Evolutionary conservation across 352 stramenopile species (phyloP), one percentile per base, ranked within the genome.

Genomic region (Phytopythium sindhum): DNA sequence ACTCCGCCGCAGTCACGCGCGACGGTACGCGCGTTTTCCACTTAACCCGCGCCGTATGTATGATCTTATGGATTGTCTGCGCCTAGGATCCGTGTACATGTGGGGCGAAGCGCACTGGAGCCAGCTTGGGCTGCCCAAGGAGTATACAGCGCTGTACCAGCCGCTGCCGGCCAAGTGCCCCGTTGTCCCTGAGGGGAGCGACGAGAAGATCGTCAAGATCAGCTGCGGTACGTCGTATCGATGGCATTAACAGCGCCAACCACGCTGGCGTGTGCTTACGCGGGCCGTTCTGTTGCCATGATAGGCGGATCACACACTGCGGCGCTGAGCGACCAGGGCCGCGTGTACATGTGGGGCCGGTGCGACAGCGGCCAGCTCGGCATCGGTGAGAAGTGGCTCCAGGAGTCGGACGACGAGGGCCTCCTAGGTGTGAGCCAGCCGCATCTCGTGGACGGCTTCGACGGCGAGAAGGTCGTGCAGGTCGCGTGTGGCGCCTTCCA

Each of bases 101-200:
- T 95, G 86, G 86, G 86, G 86, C 3, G 86, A 95, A 65, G 74
- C 84, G 11, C 86, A 93, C 61, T 95, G 86, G 86, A 84, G 86
- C 2, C 86, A 95, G 35, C 70, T 95, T 26, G 86, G 86, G 11
- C 58, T 95, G 26, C 72, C 81, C 2, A 88, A 86, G 57, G 80
- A 90, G 57, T 84, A 80, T 63, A 77, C 74, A 26, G 75, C 78
- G 5, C 64, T 71, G n/a, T 72, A 92, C 60, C 82, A 91, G 70
- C 79, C 81, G 14, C 63, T 86, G 28, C 86, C 86, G 7, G 77
- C 81, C 48, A 82, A 90, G 61, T 94, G 86, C 42, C 73, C 75
- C 17, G 75, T 94, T 15, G 61, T 74, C 8, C 68, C 85, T 33
- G 74, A 74, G n/a, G 66, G 69, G 55, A 72, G 58, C 17, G 66